A percentile compares a stretch with the other conserved stretches of the same genome.
These are phyloP conservation scores for Candida suzukii DNA, from an alignment of 805 yeast genomes.

Conservation along the genomic window DNA sequence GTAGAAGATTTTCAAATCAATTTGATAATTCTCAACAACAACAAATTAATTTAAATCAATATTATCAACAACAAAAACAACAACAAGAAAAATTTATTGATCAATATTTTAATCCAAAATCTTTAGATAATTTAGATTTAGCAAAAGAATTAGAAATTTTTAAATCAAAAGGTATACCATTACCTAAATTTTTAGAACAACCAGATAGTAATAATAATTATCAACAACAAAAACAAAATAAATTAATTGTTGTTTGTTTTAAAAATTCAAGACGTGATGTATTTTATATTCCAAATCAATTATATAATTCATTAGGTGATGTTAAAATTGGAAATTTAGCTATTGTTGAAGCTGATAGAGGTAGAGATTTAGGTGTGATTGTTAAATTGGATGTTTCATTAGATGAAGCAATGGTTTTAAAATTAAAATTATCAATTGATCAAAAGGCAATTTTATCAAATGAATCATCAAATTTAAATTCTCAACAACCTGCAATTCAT, in stretches of 20 bases:
- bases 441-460: conserved; percentile 56
- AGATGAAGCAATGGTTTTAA: conserved; percentile 63
- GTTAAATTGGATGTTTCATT: conserved; percentile 48
- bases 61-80: not conserved
- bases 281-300: conserved; percentile 47
- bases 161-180: conserved; percentile 7
- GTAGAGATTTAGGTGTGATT: conserved; percentile 67
- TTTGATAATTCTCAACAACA: conserved; percentile 6
- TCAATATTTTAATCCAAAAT: conserved; percentile 20
- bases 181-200: conserved; percentile 25
- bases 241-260: conserved; percentile 61
- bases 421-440: conserved; percentile 60
- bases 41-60: not conserved
- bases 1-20: conserved; percentile 6
- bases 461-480: conserved; percentile 22
- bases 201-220: conserved; percentile 8
- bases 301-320: conserved; percentile 9
- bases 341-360: conserved; percentile 80
- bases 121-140: conserved; percentile 17
- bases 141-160: conserved; percentile 15
- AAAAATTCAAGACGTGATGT: conserved; percentile 78
- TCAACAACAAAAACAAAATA: conserved; percentile 18
- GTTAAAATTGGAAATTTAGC: conserved; percentile 59
- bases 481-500: conserved; percentile 41
- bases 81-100: conserved; percentile 17